These are phyloP conservation scores for Bromus sterilis DNA, from an alignment of 176 grass and related monocot species.

Conservation along the genomic window DNA sequence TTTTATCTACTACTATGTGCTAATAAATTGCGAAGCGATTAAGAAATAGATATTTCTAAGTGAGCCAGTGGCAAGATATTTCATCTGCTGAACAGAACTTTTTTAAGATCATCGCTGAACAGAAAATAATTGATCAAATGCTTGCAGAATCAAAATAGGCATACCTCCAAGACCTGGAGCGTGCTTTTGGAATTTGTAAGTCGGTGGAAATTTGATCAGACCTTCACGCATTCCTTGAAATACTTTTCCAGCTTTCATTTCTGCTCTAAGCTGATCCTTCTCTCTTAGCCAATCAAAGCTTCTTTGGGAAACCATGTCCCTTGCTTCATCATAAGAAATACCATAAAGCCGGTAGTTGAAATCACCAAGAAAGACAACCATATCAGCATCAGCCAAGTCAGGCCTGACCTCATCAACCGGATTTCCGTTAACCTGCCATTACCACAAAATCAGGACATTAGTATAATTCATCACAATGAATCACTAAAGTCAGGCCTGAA, in stretches of 20 bases:
- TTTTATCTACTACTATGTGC: not conserved
- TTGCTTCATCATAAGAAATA: conserved; percentile 94
- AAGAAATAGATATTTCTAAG: not conserved
- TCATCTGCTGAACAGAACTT: not conserved
- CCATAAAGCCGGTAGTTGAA: conserved; percentile 92
- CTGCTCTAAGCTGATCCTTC: conserved; percentile 84
- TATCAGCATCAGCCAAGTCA: conserved; percentile 83
- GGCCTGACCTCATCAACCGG: conserved; percentile 75
- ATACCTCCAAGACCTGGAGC: conserved; percentile 80
- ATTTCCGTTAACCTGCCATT: conserved; percentile 63
- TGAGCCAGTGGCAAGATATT: not conserved
- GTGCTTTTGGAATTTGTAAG: conserved; percentile 96
- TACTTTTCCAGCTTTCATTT: conserved; percentile 91
- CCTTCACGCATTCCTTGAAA: conserved; percentile 99
- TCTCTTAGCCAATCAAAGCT: conserved; percentile 99
- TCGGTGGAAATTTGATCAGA: conserved; percentile 95
- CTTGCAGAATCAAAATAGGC: not conserved
- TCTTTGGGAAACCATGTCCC: conserved; percentile 98
- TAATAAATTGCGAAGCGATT: not conserved
- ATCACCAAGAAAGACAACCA: conserved; percentile 96
- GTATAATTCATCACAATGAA: conserved; percentile 6
- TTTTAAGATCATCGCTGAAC: not conserved
- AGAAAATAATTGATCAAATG: conserved; percentile 1
- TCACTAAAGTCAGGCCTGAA: too few species aligned
- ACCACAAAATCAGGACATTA: conserved; percentile 32